phyloP scores from a whole-genome alignment of 176 grass and related monocot genomes.

The Microstegium vimineum region DNA sequence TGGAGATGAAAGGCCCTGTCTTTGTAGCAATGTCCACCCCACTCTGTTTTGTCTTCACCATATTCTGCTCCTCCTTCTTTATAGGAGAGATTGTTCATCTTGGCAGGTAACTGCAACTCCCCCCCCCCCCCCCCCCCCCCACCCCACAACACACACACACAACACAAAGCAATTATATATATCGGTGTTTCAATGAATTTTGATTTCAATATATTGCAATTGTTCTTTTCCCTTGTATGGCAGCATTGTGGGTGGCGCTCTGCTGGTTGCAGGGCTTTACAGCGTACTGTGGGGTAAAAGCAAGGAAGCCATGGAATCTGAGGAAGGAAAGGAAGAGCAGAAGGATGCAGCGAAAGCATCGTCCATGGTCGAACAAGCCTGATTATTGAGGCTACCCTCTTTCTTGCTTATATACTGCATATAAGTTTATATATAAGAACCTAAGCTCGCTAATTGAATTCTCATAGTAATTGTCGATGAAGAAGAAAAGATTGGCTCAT shows the following conservation, averaged over 20 bases:
- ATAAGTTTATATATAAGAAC: too few relatives aligned
- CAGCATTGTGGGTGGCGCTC: slow-evolving; percentile 45
- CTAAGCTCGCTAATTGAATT: too few relatives aligned
- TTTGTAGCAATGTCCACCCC: slow-evolving; percentile 35
- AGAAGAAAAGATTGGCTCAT: too few relatives aligned
- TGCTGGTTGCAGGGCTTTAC: slow-evolving; percentile 50
- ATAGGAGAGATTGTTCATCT: slow-evolving; percentile 26
- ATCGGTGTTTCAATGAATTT: neutral
- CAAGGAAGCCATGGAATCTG: neutral
- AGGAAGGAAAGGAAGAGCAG: neutral
- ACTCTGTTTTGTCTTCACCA: slow-evolving; percentile 30
- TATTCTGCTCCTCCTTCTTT: neutral
- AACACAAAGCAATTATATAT: neutral
- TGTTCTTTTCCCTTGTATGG: neutral
- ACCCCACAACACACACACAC: neutral
- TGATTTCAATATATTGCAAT: neutral
- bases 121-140: too few relatives aligned
- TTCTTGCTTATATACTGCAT: neutral
- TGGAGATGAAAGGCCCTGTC: slow-evolving; percentile 32
- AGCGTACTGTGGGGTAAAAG: slow-evolving; percentile 49
- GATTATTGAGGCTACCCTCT: neutral
- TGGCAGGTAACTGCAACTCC: neutral
- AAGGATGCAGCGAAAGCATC: neutral
- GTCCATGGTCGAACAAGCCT: neutral
- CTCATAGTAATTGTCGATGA: too few relatives aligned